Base-by-base conservation (phyloP, 371 early-diverging fungal species). In the Lichtheimia ramosa region DNA sequence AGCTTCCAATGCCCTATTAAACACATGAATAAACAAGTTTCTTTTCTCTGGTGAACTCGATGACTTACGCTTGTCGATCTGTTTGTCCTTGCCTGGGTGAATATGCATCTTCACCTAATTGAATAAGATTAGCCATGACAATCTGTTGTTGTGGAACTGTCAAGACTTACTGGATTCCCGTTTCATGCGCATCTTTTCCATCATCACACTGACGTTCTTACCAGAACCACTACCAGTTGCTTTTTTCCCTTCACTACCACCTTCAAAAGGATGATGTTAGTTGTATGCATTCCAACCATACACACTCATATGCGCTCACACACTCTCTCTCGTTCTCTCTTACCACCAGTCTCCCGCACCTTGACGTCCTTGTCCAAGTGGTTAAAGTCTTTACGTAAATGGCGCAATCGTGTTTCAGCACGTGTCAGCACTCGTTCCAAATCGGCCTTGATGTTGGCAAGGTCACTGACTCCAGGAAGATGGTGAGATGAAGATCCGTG, bases 11-110 rank as follows among this genome's bases (percentile, higher is more conserved):
- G 70, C 70, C 24, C 66, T 66, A 58, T 24, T 48, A 16, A 34
- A 51, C n/a, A 51, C n/a, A 42, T 51, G 14, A 24, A 10, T 51
- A 15, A 51, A 10, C 43, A 34, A 3, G 13, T 6, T 20, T 20
- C 2, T 20, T 6, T 13, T 28, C 20, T 39, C 34, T 53, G 15
- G 15, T 55, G 21, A 6, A 43, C 14, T 48, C 3, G 1, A n/a
- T 20, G 21, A 64, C 69, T 68, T 77, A 77, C 77, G 66, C 65
- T 63, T 77, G 77, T 62, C 75, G 63, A 34, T 66, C 69, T 27
- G 54, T 48, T 42, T 63, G 70, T 46, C 49, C 63, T 59, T 64
- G 53, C 23, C 56, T 53, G 20, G 34, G 27, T 42, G 21, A 42
- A 39, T 48, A 25, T 10, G n/a, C 15, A 39, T 49, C 28, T 7